A percentile compares a stretch with the other conserved stretches of the same genome.
phyloP scores from a whole-genome alignment of 1,139 yeast species.

The Candida sp. region DNA sequence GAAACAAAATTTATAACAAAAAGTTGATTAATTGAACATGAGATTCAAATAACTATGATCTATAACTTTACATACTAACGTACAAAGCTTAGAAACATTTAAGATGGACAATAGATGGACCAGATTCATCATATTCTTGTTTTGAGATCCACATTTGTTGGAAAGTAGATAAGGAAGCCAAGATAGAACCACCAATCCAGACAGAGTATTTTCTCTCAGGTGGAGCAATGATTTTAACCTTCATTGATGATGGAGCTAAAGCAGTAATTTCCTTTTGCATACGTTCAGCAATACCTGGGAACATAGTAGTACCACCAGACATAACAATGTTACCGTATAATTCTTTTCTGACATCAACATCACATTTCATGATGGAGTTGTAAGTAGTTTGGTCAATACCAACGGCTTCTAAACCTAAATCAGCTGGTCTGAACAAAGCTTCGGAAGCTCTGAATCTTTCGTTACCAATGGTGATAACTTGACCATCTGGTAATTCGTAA shows the following conservation, averaged over 20 bases:
- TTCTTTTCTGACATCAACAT: constrained; percentile 98
- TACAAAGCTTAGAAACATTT: constrained; percentile 84
- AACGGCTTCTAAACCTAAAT: constrained; percentile 96
- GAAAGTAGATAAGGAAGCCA: constrained; percentile 98
- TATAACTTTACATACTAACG: neutral
- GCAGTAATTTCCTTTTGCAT: constrained; percentile 99
- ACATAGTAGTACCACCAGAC: constrained; percentile 99
- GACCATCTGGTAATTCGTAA: constrained; percentile 99
- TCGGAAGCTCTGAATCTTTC: constrained; percentile 99
- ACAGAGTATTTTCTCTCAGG: constrained; percentile 99
- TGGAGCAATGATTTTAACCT: constrained; percentile 99
- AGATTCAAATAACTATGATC: neutral
- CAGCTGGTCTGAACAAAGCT: constrained; percentile 99
- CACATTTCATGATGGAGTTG: constrained; percentile 99
- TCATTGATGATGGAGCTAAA: constrained; percentile 99
- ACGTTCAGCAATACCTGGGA: constrained; percentile 99
- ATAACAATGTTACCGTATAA: constrained; percentile 98
- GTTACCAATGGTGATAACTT: constrained; percentile 98
- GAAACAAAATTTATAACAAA: constrained; percentile 2
- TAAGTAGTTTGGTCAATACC: constrained; percentile 99
- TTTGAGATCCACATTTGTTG: constrained; percentile 99
- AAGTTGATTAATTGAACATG: constrained; percentile 2
- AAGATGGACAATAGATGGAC: constrained; percentile 99
- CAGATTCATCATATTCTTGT: constrained; percentile 99
- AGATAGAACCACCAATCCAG: constrained; percentile 99